These are phyloP conservation scores for Fusarium compactum DNA, from an alignment of 2,329 filamentous ascomycete genomes.

Conservation along the genomic window DNA sequence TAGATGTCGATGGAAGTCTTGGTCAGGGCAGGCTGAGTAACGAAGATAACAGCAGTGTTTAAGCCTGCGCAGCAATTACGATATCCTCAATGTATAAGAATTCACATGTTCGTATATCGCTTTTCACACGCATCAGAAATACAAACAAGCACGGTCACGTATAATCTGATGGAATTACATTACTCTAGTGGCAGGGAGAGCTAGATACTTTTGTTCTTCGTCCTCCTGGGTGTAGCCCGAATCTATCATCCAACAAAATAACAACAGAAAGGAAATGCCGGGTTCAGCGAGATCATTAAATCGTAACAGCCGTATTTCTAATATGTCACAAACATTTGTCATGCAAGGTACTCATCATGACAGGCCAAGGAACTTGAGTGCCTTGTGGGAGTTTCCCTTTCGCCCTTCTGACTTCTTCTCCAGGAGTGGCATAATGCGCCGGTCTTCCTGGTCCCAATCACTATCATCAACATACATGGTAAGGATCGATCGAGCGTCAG, in stretches of 20 bases:
- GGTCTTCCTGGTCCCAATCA: constrained; percentile 62
- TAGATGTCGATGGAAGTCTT: constrained; percentile 37
- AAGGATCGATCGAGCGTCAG: constrained; percentile 51
- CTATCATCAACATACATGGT: constrained; percentile 56
- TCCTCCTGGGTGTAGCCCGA: constrained; percentile 12
- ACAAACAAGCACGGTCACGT: not conserved
- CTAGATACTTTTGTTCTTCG: constrained; percentile 13
- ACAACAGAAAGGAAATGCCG: constrained; percentile 33
- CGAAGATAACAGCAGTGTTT: constrained; percentile 31
- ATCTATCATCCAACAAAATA: constrained; percentile 8
- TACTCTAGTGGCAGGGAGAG: constrained; percentile 20
- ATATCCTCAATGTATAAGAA: not conserved
- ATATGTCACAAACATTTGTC: not conserved
- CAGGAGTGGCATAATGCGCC: constrained; percentile 65
- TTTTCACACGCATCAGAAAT: not conserved
- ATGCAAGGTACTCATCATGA: constrained; percentile 39
- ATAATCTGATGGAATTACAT: constrained; percentile 7
- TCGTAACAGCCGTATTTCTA: constrained; percentile 29
- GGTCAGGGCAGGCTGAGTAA: constrained; percentile 31
- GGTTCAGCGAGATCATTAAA: constrained; percentile 37
- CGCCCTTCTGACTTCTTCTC: constrained; percentile 51
- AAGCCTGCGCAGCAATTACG: not conserved
- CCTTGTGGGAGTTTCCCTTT: constrained; percentile 63
- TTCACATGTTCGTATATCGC: not conserved
- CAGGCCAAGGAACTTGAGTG: constrained; percentile 66